Percentiles rank a stretch among this genome's conserved stretches.
Conservation (phyloP, 345 rosid species). For the Eutrema japonicum region DNA sequence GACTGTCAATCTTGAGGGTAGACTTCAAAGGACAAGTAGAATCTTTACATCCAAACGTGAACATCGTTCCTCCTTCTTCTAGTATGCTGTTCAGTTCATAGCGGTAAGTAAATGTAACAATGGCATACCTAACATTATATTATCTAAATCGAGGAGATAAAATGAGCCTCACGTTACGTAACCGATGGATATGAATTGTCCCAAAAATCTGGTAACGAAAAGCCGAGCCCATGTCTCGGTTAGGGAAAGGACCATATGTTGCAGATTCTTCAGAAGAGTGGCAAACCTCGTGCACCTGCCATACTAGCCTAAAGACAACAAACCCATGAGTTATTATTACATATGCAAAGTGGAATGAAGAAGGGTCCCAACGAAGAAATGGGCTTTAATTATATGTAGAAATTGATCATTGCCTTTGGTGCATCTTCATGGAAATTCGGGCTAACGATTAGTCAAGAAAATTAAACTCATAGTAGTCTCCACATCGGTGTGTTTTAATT, state of each 20-base stretch:
- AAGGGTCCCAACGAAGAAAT: background rate
- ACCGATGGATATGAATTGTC: conserved; percentile 67
- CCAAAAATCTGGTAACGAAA: conserved; percentile 74
- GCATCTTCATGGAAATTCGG: conserved; percentile 72
- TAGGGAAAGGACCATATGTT: conserved; percentile 75
- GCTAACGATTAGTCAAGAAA: too few relatives aligned
- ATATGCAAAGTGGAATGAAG: background rate
- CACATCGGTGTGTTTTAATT: too few relatives aligned
- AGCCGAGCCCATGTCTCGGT: conserved; percentile 70
- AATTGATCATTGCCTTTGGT: conserved; percentile 55
- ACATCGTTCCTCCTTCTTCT: conserved; percentile 88
- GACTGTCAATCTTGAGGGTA: conserved; percentile 66
- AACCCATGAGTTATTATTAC: background rate
- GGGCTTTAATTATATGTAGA: background rate
- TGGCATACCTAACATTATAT: background rate
- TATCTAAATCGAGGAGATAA: background rate
- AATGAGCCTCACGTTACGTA: conserved; percentile 60
- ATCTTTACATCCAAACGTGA: conserved; percentile 57
- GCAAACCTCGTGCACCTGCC: conserved; percentile 65
- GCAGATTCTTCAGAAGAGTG: conserved; percentile 57
- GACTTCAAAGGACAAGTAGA: conserved; percentile 51
- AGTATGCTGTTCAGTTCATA: conserved; percentile 50
- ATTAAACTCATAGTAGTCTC: too few relatives aligned
- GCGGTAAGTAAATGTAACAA: background rate
- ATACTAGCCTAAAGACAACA: conserved; percentile 60